These are phyloP conservation scores for Candida glucosophila DNA, from an alignment of 1,139 yeast species.

Conservation along the genomic window DNA sequence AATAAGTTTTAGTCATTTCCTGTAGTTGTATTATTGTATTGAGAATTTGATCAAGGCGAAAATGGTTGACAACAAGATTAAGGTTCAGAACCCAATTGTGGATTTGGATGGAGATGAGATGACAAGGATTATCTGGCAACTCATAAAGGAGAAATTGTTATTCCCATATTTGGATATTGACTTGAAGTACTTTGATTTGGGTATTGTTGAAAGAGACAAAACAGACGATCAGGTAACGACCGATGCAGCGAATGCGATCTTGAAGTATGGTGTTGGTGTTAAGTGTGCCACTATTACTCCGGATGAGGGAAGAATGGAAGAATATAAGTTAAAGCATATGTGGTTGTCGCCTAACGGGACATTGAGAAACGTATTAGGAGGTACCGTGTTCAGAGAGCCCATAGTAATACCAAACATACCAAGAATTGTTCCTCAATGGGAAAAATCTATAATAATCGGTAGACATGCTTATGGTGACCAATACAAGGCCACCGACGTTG, in stretches of 20 bases:
- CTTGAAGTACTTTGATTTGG: slow-evolving; percentile 85
- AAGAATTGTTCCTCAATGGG: slow-evolving; percentile 87
- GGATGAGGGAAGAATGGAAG: slow-evolving; percentile 89
- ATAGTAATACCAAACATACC: slow-evolving; percentile 87
- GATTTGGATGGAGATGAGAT: slow-evolving; percentile 97
- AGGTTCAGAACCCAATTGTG: slow-evolving; percentile 81
- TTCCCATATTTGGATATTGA: slow-evolving; percentile 81
- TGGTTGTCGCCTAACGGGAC: slow-evolving; percentile 98
- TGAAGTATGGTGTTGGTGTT: slow-evolving; percentile 84
- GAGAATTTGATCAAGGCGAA: no score
- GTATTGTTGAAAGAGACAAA: slow-evolving; percentile 75
- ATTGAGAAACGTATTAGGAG: slow-evolving; percentile 87
- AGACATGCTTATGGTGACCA: slow-evolving; percentile 98
- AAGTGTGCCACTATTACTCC: slow-evolving; percentile 99
- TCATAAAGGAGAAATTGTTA: slow-evolving; percentile 74
- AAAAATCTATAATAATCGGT: slow-evolving; percentile 89
- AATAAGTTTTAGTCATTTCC: no score
- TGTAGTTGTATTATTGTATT: no score
- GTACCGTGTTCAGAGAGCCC: slow-evolving; percentile 95
- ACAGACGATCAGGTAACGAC: slow-evolving; percentile 83
- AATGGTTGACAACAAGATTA: slow-evolving; percentile 41
- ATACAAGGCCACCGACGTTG: slow-evolving; percentile 84
- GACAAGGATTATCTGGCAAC: slow-evolving; percentile 89
- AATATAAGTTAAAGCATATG: slow-evolving; percentile 85
- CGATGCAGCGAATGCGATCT: slow-evolving; percentile 87